Base-by-base conservation (phyloP, 768 basidiomycete genomes). In the Rhodotorula graminis region DNA sequence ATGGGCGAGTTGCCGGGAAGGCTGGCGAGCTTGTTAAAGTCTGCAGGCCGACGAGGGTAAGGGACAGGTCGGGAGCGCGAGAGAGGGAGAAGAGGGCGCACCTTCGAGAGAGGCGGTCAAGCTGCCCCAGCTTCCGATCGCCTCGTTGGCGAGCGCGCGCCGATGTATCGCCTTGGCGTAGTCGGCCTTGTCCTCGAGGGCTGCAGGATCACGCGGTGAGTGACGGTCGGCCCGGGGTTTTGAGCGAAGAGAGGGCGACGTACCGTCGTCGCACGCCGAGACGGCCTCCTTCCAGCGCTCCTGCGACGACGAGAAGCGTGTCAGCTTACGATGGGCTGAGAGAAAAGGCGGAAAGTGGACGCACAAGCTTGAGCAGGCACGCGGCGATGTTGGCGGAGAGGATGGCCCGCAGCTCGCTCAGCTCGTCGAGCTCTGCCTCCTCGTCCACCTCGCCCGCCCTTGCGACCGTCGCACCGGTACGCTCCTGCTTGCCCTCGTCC, bases 141-240 rank as follows among this genome's bases (percentile, higher is more conserved):
- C 82, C 72, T 93, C 92, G 79, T 93, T 95, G 14, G 90, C 91
- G 31, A 85, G 79, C 21, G 93, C 93, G n/a, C 96, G 87, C 76
- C 96, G 84, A 79, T 92, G 91, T 12, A 96, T 83, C 1, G 90
- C 94, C 81, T 95, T 97, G 75, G 89, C 80, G 79, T 98, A 95
- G 31, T 82, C 80, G 19, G 93, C 89, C 77, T 96, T 90, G 77
- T 97, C 91, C 46, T 84, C 81, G n/a, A 99, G 84, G 37, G 93
- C 93, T 93, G 78, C 50, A 58, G n/a, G 11, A 37, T 37, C 37
- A 9, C 4, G 37, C 5, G 37, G 75, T 64, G 66, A 56, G 47
- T 31, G 31, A 27, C 58, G 64, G 68, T 31, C 37, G 40, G 0
- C 31, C 56, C n/a, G n/a, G 8, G 23, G n/a, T 9, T 5, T 25